Evolutionary conservation across 73 alveolate species (phyloP).

Genomic region (Effrenium voratum): DNA sequence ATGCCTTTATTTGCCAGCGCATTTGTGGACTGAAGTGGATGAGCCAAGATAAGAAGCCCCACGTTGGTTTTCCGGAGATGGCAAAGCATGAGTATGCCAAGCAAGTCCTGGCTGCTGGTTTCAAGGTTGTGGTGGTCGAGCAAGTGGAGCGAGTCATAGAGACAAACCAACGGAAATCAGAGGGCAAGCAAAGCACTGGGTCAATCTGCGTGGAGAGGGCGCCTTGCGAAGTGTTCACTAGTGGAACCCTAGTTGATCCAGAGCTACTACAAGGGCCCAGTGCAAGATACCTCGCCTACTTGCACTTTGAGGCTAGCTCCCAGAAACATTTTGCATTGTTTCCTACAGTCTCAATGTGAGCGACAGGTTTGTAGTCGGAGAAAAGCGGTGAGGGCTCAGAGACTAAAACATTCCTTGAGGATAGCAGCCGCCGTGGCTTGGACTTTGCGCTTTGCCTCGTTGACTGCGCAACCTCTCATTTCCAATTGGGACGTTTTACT

Average conservation of each 20-base stretch:
- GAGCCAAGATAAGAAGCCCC: conserved; percentile 97
- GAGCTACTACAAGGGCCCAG: conserved; percentile 65
- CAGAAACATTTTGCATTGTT: no score
- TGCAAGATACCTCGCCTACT: conserved; percentile 55
- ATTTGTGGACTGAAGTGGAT: conserved; percentile 97
- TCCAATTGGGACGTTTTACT: conserved; percentile 95
- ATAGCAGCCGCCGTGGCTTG: neutral
- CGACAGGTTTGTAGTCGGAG: conserved; percentile 39
- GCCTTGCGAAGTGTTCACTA: conserved; percentile 97
- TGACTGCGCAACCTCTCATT: conserved; percentile 96
- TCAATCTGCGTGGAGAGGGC: conserved; percentile 96
- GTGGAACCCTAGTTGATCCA: conserved; percentile 97
- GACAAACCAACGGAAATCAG: conserved; percentile 95
- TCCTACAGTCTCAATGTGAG: no score
- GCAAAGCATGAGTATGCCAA: conserved; percentile 96
- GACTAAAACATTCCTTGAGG: conserved; percentile 52
- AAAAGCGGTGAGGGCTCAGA: conserved; percentile 37
- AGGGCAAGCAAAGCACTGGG: conserved; percentile 39
- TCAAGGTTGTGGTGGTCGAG: conserved; percentile 98
- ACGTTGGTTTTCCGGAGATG: conserved; percentile 98
- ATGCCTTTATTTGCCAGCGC: conserved; percentile 97
- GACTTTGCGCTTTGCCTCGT: conserved; percentile 96
- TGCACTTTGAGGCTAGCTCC: conserved; percentile 50
- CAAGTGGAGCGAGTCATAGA: conserved; percentile 98
- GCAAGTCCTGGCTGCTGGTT: conserved; percentile 96